Percentiles rank a stretch among this genome's conserved stretches.
phyloP scores from a whole-genome alignment of 129 eudicot species.

The Dittrichia graveolens region DNA sequence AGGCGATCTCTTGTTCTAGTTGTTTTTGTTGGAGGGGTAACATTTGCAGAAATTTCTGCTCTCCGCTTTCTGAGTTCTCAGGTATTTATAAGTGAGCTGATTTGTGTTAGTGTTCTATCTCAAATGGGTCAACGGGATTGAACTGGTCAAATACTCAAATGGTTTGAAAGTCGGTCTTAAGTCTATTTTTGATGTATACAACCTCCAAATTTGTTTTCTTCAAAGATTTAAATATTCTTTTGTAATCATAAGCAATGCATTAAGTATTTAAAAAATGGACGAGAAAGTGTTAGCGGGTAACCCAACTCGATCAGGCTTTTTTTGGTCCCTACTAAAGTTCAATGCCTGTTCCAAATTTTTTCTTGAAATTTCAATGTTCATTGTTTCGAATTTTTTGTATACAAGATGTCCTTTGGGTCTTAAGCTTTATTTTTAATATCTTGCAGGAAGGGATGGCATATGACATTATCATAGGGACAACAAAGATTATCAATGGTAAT shows the following conservation, averaged over 20 bases:
- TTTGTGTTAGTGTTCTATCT: neutral
- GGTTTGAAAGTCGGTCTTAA: neutral
- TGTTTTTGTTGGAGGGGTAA: constrained; percentile 93
- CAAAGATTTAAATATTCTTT: neutral
- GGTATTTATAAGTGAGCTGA: constrained; percentile 37
- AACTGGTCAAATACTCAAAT: neutral
- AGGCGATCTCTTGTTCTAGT: constrained; percentile 88
- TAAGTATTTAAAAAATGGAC: too few species aligned
- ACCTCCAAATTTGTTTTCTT: neutral
- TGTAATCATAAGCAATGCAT: too few species aligned
- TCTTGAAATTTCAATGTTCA: too few species aligned
- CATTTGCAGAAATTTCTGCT: constrained; percentile 97
- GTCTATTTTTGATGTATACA: neutral
- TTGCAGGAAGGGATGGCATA: constrained; percentile 94
- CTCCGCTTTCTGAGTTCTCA: constrained; percentile 95
- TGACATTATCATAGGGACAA: constrained; percentile 77
- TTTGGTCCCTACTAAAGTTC: too few species aligned
- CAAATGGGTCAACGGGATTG: neutral
- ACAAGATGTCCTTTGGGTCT: neutral
- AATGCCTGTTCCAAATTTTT: too few species aligned
- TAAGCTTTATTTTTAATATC: constrained; percentile 6
- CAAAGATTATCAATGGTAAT: constrained; percentile 76
- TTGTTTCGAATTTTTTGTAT: too few species aligned
- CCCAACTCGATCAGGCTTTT: too few species aligned
- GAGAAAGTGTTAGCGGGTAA: too few species aligned